Evolutionary conservation across 768 basidiomycete species (phyloP).

Genomic region (Agrocybe praecox): DNA sequence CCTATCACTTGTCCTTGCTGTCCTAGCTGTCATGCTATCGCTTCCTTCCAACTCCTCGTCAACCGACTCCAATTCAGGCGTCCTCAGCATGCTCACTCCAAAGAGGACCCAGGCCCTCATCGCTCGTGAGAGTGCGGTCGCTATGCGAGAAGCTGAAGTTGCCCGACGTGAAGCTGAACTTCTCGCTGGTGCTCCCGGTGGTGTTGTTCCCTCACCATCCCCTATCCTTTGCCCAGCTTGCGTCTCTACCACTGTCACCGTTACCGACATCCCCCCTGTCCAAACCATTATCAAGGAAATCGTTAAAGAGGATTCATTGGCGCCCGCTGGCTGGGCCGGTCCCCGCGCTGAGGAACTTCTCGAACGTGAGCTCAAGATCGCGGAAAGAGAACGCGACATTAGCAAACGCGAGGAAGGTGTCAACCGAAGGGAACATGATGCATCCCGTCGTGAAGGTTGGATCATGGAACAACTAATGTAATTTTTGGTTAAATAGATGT

Average conservation of each 20-base stretch:
- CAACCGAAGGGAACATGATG: slow-evolving; percentile 86
- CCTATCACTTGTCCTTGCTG: slow-evolving; percentile 82
- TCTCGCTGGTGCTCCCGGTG: slow-evolving; percentile 81
- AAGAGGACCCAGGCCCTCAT: slow-evolving; percentile 83
- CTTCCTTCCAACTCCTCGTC: slow-evolving; percentile 58
- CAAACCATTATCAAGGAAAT: slow-evolving; percentile 90
- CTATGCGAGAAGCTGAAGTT: slow-evolving; percentile 84
- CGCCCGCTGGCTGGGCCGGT: slow-evolving; percentile 81
- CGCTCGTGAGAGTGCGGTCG: slow-evolving; percentile 77
- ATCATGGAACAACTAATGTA: slow-evolving; percentile 94
- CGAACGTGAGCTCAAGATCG: slow-evolving; percentile 83
- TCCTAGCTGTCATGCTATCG: slow-evolving; percentile 90
- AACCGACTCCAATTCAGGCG: slow-evolving; percentile 47
- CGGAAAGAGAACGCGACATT: slow-evolving; percentile 85
- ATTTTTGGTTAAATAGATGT: slow-evolving; percentile 22
- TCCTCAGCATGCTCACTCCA: slow-evolving; percentile 77
- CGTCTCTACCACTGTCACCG: slow-evolving; percentile 50
- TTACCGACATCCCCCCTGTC: slow-evolving; percentile 56
- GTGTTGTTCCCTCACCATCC: slow-evolving; percentile 62
- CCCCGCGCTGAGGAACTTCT: slow-evolving; percentile 79
- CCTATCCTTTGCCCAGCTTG: slow-evolving; percentile 61
- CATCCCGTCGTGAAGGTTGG: slow-evolving; percentile 85
- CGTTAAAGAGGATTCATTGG: slow-evolving; percentile 78
- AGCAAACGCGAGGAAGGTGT: slow-evolving; percentile 84
- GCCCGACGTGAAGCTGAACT: slow-evolving; percentile 88